Base-by-base conservation (phyloP, 2,329 filamentous ascomycete species). In the Chaetomiaceae sp. region DNA sequence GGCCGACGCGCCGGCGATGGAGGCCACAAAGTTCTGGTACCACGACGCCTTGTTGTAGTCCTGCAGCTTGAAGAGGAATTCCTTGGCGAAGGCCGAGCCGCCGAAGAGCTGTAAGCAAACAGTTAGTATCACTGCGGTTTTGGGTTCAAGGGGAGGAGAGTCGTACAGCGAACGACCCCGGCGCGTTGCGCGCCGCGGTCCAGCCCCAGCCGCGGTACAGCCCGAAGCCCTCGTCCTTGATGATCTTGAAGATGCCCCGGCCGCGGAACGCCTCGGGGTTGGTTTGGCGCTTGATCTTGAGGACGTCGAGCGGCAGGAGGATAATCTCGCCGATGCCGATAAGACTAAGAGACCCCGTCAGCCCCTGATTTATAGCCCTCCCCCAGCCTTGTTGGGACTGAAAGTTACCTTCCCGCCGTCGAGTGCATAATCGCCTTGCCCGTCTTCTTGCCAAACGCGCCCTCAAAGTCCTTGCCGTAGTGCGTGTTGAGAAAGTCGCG, bases 221-320 rank as follows among this genome's bases (percentile, higher is more conserved):
- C 46, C 91, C 91, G 66, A 97, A 95, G 33, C 94, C 94, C 73
- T 99, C 94, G 68, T 99, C 94, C 55, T 83, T 81, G 58, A 99
- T 81, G 61, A 99, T 97, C 73, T 81, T 87, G 69, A 97, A 76
- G 56, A 99, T 80, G 58, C 94, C 94, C 66, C 94, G 88, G 64
- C 92, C 92, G 63, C 91, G 84, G 84, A 99, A 99, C 33, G 94
- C 91, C 69, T 97, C 94, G 37, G 94, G 94, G 79, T 99, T 99
- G 63, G 94, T 99, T 78, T 99, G 94, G 66, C 94, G 86, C 83
- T 99, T 99, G 78, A 99, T 99, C 83, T 99, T 99, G 59, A 99
- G 82, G 36, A 99, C 92, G 65, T 99, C 94, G 57, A 99, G 83
- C 38, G 94, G 94, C 37, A 99, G 82, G 27, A 99, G 83, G 55